These are phyloP conservation scores for Gaertneriomyces sp. DNA, from an alignment of 192 early-diverging fungal species.

Conservation along the genomic window DNA sequence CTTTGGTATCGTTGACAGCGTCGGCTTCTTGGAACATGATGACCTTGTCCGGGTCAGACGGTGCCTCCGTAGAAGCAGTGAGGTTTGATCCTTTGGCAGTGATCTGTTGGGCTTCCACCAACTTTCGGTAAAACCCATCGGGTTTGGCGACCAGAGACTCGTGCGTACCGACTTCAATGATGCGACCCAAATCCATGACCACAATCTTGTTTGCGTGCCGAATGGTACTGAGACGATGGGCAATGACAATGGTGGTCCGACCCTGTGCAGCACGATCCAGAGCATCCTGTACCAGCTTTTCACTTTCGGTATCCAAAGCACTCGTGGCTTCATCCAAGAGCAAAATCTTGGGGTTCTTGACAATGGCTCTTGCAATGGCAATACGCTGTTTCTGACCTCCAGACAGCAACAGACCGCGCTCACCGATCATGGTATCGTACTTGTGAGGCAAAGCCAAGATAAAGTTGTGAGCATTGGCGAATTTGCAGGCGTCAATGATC, in stretches of 20 bases:
- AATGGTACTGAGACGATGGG: constrained; percentile 85
- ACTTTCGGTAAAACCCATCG: constrained; percentile 58
- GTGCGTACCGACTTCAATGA: constrained; percentile 72
- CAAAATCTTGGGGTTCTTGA: constrained; percentile 81
- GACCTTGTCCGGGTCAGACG: constrained; percentile 28
- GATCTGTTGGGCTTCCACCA: constrained; percentile 71
- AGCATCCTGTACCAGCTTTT: constrained; percentile 65
- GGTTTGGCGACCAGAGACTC: constrained; percentile 61
- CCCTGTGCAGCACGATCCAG: constrained; percentile 69
- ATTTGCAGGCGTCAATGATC: constrained; percentile 40
- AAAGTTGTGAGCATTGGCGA: constrained; percentile 79
- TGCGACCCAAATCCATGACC: constrained; percentile 62
- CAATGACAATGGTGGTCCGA: constrained; percentile 84
- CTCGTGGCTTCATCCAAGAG: constrained; percentile 87
- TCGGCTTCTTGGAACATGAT: not conserved
- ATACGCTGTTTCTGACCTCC: constrained; percentile 96
- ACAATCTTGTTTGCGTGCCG: constrained; percentile 74
- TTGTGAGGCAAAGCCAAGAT: constrained; percentile 75
- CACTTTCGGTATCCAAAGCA: constrained; percentile 70
- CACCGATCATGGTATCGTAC: constrained; percentile 83
- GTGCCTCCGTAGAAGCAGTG: not conserved
- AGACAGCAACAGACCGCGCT: constrained; percentile 63
- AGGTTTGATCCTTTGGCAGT: constrained; percentile 19
- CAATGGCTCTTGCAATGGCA: constrained; percentile 81
- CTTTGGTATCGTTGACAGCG: not conserved